Evolutionary conservation across 1,139 yeast species (phyloP).

Genomic region (Sugiyamaella pinicola): DNA sequence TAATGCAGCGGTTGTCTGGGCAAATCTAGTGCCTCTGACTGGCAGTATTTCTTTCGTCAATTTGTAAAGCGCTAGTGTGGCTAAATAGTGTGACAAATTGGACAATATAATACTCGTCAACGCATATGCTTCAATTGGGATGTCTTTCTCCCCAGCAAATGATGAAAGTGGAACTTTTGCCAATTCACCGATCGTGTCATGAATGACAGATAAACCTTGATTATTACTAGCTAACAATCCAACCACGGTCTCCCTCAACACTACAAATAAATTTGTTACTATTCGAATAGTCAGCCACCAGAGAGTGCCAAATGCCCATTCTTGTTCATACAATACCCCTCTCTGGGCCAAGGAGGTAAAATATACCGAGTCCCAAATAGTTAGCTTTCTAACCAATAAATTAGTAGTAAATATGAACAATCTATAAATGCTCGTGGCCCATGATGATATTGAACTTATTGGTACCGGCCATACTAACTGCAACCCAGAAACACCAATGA

Average conservation of each 20-base stretch:
- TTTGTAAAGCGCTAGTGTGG: constrained; percentile 54
- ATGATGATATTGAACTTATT: not conserved
- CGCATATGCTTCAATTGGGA: constrained; percentile 48
- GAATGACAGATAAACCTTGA: constrained; percentile 19
- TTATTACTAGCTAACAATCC: not conserved
- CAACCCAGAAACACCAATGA: constrained; percentile 28
- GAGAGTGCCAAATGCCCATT: constrained; percentile 81
- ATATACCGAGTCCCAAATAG: constrained; percentile 87
- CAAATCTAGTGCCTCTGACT: constrained; percentile 34
- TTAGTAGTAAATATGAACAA: not conserved
- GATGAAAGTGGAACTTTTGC: constrained; percentile 1
- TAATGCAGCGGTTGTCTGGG: constrained; percentile 49
- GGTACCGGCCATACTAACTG: constrained; percentile 2
- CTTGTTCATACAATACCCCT: constrained; percentile 70
- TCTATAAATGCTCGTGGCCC: not conserved
- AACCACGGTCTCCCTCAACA: not conserved
- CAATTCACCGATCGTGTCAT: constrained; percentile 21
- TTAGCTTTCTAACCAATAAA: constrained; percentile 39
- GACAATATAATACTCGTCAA: constrained; percentile 51
- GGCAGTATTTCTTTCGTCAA: constrained; percentile 44
- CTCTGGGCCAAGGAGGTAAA: constrained; percentile 60
- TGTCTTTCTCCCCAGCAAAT: constrained; percentile 30
- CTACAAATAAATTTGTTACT: constrained; percentile 9
- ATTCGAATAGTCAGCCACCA: constrained; percentile 63
- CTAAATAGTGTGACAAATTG: constrained; percentile 55